These are phyloP conservation scores for Voacanga thouarsii DNA, from an alignment of 257 asterid species.

Conservation along the genomic window DNA sequence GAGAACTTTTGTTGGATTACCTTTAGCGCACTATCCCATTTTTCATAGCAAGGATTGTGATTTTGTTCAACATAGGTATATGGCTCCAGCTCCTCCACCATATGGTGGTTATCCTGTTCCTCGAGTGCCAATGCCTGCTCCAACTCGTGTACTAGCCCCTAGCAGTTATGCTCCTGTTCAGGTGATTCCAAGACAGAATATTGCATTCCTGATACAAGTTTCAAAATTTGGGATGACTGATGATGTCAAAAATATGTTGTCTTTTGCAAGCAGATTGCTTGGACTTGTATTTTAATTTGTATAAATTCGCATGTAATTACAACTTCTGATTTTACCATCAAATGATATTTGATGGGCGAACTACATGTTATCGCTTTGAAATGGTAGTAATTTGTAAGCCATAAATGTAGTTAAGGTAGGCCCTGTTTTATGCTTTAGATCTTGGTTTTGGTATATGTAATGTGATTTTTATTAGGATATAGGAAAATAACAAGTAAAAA, in stretches of 20 bases:
- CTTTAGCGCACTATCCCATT: background rate
- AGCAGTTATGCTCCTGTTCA: constrained; percentile 94
- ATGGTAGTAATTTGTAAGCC: background rate
- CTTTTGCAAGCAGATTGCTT: background rate
- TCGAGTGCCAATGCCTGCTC: constrained; percentile 78
- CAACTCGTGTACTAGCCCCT: constrained; percentile 85
- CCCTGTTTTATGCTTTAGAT: no score
- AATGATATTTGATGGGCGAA: background rate
- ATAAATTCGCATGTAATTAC: background rate
- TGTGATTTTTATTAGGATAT: no score
- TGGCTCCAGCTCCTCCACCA: constrained; percentile 92
- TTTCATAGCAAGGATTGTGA: background rate
- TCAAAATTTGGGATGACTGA: background rate
- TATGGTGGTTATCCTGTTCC: constrained; percentile 88
- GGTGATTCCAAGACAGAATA: no score
- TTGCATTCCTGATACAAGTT: constrained; percentile 1
- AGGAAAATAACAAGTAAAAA: no score
- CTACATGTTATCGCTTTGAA: background rate
- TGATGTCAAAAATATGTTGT: background rate
- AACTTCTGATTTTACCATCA: background rate
- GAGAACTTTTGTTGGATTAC: background rate
- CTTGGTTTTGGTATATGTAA: no score
- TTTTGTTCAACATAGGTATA: constrained; percentile 51
- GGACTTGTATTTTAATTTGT: background rate
- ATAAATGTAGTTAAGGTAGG: no score